Conservation (phyloP, 306 rosid genomes). For the Trifolium fragiferum region DNA sequence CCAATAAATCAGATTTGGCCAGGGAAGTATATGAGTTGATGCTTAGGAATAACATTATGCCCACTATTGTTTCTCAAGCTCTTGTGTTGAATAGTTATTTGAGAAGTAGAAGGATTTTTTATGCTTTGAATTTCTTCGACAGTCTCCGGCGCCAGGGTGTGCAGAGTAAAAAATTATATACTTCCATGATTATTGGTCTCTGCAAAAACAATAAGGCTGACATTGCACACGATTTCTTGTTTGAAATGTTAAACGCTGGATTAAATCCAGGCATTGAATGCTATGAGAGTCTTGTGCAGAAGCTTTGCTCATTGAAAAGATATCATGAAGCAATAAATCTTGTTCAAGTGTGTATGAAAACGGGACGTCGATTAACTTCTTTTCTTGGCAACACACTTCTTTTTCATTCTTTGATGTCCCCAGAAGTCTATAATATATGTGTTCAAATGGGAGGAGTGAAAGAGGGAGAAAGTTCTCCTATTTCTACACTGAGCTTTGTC, state of each 20-base stretch:
- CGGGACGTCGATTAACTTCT: slow-evolving; percentile 69
- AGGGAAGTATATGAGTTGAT: slow-evolving; percentile 65
- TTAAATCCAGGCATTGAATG: slow-evolving; percentile 61
- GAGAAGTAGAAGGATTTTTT: slow-evolving; percentile 50
- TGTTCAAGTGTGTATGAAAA: slow-evolving; percentile 57
- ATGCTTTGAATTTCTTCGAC: slow-evolving; percentile 66
- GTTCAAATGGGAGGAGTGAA: slow-evolving; percentile 48
- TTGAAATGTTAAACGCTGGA: slow-evolving; percentile 51
- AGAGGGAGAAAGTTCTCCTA: slow-evolving; percentile 45
- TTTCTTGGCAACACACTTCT: slow-evolving; percentile 73
- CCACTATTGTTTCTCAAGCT: slow-evolving; percentile 45
- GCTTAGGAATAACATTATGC: slow-evolving; percentile 56
- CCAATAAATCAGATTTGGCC: slow-evolving; percentile 63
- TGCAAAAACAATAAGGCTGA: slow-evolving; percentile 53
- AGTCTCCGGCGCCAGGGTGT: slow-evolving; percentile 47
- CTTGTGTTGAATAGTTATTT: slow-evolving; percentile 63
- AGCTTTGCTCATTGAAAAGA: slow-evolving; percentile 49
- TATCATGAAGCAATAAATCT: slow-evolving; percentile 59
- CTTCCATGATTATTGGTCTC: slow-evolving; percentile 56
- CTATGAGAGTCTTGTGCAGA: slow-evolving; percentile 63
- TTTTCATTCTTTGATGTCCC: slow-evolving; percentile 59
- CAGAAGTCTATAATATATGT: slow-evolving; percentile 57
- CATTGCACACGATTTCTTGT: slow-evolving; percentile 51
- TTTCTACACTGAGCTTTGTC: slow-evolving; percentile 54
- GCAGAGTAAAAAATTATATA: slow-evolving; percentile 46